Conservation (phyloP, 768 basidiomycete species). For the Leccinellum luteum region DNA sequence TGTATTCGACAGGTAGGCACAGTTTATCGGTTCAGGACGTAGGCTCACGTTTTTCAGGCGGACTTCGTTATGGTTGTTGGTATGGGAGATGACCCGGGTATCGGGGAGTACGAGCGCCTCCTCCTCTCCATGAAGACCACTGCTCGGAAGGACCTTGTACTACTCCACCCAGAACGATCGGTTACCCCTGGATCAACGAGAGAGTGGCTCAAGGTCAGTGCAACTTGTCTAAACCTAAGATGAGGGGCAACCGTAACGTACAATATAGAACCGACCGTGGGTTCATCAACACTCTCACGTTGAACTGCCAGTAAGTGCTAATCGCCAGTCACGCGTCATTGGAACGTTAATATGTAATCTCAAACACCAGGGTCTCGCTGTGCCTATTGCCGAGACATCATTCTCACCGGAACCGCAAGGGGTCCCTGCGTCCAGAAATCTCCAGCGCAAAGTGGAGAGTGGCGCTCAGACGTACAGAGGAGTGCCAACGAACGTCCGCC, state of each 20-base stretch:
- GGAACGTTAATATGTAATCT: slow-evolving; percentile 4
- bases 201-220: slow-evolving; percentile 86
- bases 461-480: slow-evolving; percentile 87
- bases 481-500: slow-evolving; percentile 54
- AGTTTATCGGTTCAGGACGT: neutral
- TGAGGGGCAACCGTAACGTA: neutral
- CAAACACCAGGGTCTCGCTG: slow-evolving; percentile 62
- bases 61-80: slow-evolving; percentile 94
- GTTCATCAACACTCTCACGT: slow-evolving; percentile 95
- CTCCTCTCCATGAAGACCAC: slow-evolving; percentile 96
- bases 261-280: slow-evolving; percentile 83
- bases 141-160: slow-evolving; percentile 93
- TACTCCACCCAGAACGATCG: slow-evolving; percentile 88
- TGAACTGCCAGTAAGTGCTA: slow-evolving; percentile 69
- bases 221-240: neutral
- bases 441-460: slow-evolving; percentile 90
- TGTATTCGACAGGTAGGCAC: slow-evolving; percentile 84
- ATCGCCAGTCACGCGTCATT: neutral
- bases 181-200: slow-evolving; percentile 90
- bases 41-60: slow-evolving; percentile 48
- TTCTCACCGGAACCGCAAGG: slow-evolving; percentile 83
- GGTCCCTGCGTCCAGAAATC: slow-evolving; percentile 81
- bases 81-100: slow-evolving; percentile 85
- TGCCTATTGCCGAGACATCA: slow-evolving; percentile 58
- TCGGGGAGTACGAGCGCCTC: slow-evolving; percentile 94